Conservation (phyloP, 768 basidiomycete species). For the Russula sp. region DNA sequence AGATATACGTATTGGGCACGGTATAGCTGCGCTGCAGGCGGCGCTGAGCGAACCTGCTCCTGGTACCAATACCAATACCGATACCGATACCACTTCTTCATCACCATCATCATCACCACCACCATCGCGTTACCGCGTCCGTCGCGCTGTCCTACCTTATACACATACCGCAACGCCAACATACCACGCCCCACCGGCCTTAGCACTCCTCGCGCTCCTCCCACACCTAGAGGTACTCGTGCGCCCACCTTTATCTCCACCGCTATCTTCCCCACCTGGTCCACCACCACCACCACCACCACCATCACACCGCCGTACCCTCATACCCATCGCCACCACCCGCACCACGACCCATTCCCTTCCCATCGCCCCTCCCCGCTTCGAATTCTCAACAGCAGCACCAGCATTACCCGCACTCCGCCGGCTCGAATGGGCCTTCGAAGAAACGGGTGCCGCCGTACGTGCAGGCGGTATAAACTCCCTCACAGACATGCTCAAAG, state of each 20-base stretch:
- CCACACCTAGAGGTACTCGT: slow-evolving; percentile 28
- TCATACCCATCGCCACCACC: neutral
- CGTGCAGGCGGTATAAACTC: slow-evolving; percentile 28
- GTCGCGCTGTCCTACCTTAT: slow-evolving; percentile 28
- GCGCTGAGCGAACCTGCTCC: neutral
- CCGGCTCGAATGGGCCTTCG: slow-evolving; percentile 28
- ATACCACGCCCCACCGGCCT: slow-evolving; percentile 2
- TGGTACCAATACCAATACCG: too few species aligned
- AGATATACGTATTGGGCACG: slow-evolving; percentile 24
- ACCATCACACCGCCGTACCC: too few species aligned
- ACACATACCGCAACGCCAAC: slow-evolving; percentile 19
- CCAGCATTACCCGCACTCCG: slow-evolving; percentile 11
- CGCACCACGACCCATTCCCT: neutral
- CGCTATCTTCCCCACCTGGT: neutral
- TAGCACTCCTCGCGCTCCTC: slow-evolving; percentile 20
- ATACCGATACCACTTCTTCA: too few species aligned
- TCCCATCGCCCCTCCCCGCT: neutral
- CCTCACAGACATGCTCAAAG: slow-evolving; percentile 20
- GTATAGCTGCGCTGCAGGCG: slow-evolving; percentile 16
- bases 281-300: neutral
- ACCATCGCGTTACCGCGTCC: slow-evolving; percentile 18
- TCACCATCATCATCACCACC: too few species aligned
- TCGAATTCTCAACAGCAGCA: slow-evolving; percentile 14
- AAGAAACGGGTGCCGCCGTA: slow-evolving; percentile 15
- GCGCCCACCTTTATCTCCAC: slow-evolving; percentile 12